Evolutionary conservation across 192 early-diverging fungal genomes (phyloP).

Genomic region (Bifiguratus adelaidae): DNA sequence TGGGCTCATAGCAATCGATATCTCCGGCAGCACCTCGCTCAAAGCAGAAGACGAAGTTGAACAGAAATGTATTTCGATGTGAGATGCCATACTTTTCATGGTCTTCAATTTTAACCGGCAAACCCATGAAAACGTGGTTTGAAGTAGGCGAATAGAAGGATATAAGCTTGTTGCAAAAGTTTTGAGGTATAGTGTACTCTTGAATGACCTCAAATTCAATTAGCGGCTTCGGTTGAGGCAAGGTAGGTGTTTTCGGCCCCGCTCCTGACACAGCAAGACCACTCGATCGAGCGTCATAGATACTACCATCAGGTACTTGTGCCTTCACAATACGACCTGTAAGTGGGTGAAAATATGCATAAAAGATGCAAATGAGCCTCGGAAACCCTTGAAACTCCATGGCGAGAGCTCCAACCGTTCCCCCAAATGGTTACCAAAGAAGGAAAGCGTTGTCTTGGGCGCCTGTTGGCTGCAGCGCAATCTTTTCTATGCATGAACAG

Average conservation of each 20-base stretch:
- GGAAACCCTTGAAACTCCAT: slow-evolving; percentile 55
- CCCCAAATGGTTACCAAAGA: too few relatives aligned
- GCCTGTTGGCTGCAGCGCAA: too few relatives aligned
- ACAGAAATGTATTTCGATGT: slow-evolving; percentile 80
- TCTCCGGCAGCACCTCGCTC: slow-evolving; percentile 72
- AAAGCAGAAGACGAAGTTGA: slow-evolving; percentile 95
- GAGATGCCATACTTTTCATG: slow-evolving; percentile 23
- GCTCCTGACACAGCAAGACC: too few relatives aligned
- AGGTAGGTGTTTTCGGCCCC: background rate
- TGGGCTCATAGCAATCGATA: slow-evolving; percentile 73
- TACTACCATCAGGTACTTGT: slow-evolving; percentile 68
- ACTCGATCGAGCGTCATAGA: slow-evolving; percentile 18
- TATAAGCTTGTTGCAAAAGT: slow-evolving; percentile 66
- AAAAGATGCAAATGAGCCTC: slow-evolving; percentile 66
- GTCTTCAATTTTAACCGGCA: slow-evolving; percentile 63
- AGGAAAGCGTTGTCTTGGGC: too few relatives aligned
- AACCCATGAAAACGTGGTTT: slow-evolving; percentile 63
- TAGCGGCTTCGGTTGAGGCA: slow-evolving; percentile 18
- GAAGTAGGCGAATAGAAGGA: slow-evolving; percentile 50
- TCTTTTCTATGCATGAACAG: too few relatives aligned
- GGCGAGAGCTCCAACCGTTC: too few relatives aligned
- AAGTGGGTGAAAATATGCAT: slow-evolving; percentile 63
- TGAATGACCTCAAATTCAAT: slow-evolving; percentile 71
- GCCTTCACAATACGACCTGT: slow-evolving; percentile 68
- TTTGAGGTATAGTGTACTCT: slow-evolving; percentile 82